Percentiles rank a stretch among this genome's conserved stretches.
These are phyloP conservation scores for Nyctanthes arbortristis DNA, from an alignment of 257 asterid genomes.

Conservation along the genomic window DNA sequence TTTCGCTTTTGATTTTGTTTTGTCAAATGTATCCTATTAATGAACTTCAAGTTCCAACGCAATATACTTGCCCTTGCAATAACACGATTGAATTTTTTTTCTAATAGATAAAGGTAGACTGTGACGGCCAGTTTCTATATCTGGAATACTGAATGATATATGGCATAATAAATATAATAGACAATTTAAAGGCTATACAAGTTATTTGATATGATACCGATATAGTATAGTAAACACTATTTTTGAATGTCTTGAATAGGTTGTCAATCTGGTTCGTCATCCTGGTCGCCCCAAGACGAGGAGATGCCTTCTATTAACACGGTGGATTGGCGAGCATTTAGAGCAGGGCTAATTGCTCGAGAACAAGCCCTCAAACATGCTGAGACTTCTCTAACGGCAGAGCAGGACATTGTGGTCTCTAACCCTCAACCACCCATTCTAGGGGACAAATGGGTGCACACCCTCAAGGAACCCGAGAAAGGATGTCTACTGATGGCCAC, in stretches of 20 bases:
- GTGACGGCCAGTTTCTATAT: too few relatives aligned
- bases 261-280: conserved; percentile 42
- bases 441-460: conserved; percentile 82
- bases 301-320: conserved; percentile 32
- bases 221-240: too few relatives aligned
- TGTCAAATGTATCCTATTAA: too few relatives aligned
- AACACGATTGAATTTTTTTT: too few relatives aligned
- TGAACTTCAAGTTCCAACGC: too few relatives aligned
- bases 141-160: too few relatives aligned
- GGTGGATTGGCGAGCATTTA: conserved; percentile 85
- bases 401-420: conserved; percentile 32
- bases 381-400: conserved; percentile 29
- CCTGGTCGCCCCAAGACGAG: conserved; percentile 59
- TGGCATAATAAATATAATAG: too few relatives aligned
- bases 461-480: conserved; percentile 75
- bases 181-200: too few relatives aligned
- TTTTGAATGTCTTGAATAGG: conserved; percentile 48
- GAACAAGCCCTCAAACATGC: conserved; percentile 28
- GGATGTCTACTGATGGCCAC: conserved; percentile 79
- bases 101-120: too few relatives aligned
- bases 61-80: too few relatives aligned
- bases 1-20: too few relatives aligned
- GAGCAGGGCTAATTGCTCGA: conserved; percentile 69
- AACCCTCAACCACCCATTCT: conserved; percentile 32
- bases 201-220: too few relatives aligned